Conservation (phyloP, 2,329 filamentous ascomycete species). For the Laburnicola sp. region DNA sequence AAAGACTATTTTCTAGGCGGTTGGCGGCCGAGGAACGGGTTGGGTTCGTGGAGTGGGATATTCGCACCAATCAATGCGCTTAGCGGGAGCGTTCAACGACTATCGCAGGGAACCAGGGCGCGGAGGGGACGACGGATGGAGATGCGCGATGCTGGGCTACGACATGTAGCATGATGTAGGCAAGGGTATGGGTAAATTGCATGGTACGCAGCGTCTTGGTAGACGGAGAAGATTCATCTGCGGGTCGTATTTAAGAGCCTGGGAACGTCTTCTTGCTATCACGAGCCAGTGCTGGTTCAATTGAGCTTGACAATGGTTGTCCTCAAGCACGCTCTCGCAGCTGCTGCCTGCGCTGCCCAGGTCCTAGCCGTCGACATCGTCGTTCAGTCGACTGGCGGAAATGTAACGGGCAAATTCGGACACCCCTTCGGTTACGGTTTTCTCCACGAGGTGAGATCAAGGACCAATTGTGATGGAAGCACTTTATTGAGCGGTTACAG, state of each 20-base stretch:
- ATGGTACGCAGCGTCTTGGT: too few species aligned
- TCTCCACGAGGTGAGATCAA: conserved; percentile 30
- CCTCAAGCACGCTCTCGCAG: conserved; percentile 5
- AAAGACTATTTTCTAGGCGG: not conserved
- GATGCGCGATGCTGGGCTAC: too few species aligned
- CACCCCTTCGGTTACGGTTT: conserved; percentile 37
- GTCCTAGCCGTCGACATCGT: conserved; percentile 29
- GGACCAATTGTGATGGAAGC: not conserved
- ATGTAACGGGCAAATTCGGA: conserved; percentile 34
- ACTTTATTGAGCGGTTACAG: conserved; percentile 5
- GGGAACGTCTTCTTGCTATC: not conserved
- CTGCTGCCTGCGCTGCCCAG: conserved; percentile 27
- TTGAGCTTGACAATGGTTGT: conserved; percentile 2
- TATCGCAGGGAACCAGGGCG: too few species aligned
- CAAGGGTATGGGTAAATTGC: too few species aligned
- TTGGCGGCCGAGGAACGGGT: too few species aligned
- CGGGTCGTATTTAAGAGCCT: not conserved
- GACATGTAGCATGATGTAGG: too few species aligned
- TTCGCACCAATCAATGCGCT: too few species aligned
- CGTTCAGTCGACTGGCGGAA: conserved; percentile 33
- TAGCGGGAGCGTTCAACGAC: too few species aligned
- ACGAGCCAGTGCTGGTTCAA: not conserved
- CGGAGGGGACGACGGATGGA: too few species aligned
- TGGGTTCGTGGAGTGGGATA: too few species aligned
- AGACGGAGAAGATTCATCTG: too few species aligned